phyloP scores from a whole-genome alignment of 2,329 filamentous ascomycete genomes.

The Aspergillus sp. region DNA sequence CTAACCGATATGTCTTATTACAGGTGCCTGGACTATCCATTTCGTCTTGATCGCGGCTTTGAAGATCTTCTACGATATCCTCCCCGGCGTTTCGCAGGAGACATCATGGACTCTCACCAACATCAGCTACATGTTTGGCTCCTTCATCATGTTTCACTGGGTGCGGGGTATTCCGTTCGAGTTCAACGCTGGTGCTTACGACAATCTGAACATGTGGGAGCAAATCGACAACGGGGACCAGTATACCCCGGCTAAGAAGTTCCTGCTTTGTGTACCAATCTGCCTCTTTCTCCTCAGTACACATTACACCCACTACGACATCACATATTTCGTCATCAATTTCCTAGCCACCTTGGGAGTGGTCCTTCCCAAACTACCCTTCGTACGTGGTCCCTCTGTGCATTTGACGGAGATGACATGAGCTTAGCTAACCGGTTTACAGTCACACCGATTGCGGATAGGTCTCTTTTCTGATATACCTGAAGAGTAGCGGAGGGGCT shows the following conservation, averaged over 20 bases:
- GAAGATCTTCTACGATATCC: conserved; percentile 96
- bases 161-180: conserved; percentile 97
- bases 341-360: conserved; percentile 88
- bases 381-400: conserved; percentile 60
- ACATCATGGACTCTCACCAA: conserved; percentile 99
- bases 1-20: conserved; percentile 16
- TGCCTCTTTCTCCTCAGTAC: conserved; percentile 94
- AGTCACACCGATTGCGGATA: conserved; percentile 78
- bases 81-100: conserved; percentile 94
- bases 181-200: conserved; percentile 97
- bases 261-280: conserved; percentile 90
- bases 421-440: conserved; percentile 32
- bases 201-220: conserved; percentile 99
- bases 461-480: conserved; percentile 70
- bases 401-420: not conserved
- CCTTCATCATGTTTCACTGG: conserved; percentile 99
- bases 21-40: conserved; percentile 98
- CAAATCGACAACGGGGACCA: conserved; percentile 99
- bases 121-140: conserved; percentile 98
- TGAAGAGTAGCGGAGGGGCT: conserved; percentile 53
- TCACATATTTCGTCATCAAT: conserved; percentile 97
- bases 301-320: conserved; percentile 97
- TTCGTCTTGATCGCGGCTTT: conserved; percentile 85
- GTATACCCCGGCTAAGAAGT: conserved; percentile 98
- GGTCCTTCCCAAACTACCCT: conserved; percentile 93